These are phyloP conservation scores for Hypoxylon sp. DNA, from an alignment of 2,329 filamentous ascomycete genomes.

Conservation along the genomic window DNA sequence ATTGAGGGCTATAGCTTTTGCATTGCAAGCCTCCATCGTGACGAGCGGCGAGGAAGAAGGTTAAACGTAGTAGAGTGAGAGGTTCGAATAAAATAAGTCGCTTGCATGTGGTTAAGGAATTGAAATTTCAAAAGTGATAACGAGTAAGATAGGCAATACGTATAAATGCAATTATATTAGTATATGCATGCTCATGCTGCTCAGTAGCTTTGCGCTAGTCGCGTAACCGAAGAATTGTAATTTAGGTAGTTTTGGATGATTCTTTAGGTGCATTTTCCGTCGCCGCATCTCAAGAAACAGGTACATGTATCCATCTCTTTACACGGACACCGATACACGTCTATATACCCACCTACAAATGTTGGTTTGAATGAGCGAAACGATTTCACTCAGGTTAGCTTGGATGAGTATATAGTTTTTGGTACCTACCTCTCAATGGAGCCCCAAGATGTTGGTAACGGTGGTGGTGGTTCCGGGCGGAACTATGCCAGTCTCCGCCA, in stretches of 20 bases:
- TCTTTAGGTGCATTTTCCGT: not conserved
- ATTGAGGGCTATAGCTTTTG: not conserved
- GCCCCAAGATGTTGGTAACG: slow-evolving; percentile 26
- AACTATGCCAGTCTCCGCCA: slow-evolving; percentile 42
- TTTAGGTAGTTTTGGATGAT: slow-evolving; percentile 1
- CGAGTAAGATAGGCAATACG: not conserved
- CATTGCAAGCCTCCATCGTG: not conserved
- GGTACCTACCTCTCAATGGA: slow-evolving; percentile 30
- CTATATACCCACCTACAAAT: not conserved
- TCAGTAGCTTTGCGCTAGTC: slow-evolving; percentile 17
- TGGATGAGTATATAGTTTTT: not conserved
- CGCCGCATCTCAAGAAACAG: not conserved
- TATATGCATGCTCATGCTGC: not conserved
- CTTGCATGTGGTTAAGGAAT: not conserved
- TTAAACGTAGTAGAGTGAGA: not conserved
- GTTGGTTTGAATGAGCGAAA: not conserved
- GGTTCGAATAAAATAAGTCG: not conserved
- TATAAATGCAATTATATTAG: slow-evolving; percentile 16
- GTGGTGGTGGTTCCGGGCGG: slow-evolving; percentile 21
- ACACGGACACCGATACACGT: not conserved
- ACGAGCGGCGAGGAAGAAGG: not conserved
- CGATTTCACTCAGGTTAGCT: not conserved
- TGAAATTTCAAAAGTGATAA: slow-evolving; percentile 8
- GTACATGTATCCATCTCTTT: not conserved
- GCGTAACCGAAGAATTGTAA: not conserved